Evolutionary conservation across 192 early-diverging fungal species (phyloP), one percentile per base, ranked within the genome.

Genomic region (Haplosporangium gracile): DNA sequence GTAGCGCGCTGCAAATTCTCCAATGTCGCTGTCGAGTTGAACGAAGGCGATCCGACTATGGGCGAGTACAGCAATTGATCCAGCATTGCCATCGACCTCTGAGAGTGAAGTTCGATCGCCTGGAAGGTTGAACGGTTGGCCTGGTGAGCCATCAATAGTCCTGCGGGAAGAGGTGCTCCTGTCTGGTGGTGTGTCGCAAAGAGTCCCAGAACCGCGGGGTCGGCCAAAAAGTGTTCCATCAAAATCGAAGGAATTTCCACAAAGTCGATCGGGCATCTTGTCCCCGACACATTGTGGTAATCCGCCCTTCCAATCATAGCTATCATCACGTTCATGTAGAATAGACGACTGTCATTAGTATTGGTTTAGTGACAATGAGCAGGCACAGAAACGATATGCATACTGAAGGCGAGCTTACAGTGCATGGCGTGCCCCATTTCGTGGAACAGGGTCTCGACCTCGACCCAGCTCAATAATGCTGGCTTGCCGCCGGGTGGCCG

Each of bases 401-500:
- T 32, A 43, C 32, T n/a, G 1, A 1, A 20, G 43, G 43, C 13
- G 11, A 26, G 80, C 89, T 82, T 82, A 89, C 89, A 99, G 86
- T 98, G 97, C 95, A 99, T 96, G 4, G 97, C 99, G 80, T 99
- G 99, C 5, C 99, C 99, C 97, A 99, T 98, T 77, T 99, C 99
- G 87, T 99, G 99, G 89, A 98, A 99, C 4, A 99, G 87, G 0
- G 99, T 99, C 84, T 99, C 98, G 38, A 99, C 95, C 81, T 99
- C 97, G 72, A 83, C 85, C 90, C 95, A 93, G 42, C 89, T 92
- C 78, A 99, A 82, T 57, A 97, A 78, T 8, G 92, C 87, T 7
- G 97, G 95, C 22, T 80, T 76, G 18, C 85, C 82, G 43, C 82
- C 68, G 65, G 43, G 51, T 49, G 93, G 91, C 29, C 79, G 77